Evolutionary conservation across 2,329 filamentous ascomycete genomes (phyloP).

Genomic region (Chaetomiaceae sp.): DNA sequence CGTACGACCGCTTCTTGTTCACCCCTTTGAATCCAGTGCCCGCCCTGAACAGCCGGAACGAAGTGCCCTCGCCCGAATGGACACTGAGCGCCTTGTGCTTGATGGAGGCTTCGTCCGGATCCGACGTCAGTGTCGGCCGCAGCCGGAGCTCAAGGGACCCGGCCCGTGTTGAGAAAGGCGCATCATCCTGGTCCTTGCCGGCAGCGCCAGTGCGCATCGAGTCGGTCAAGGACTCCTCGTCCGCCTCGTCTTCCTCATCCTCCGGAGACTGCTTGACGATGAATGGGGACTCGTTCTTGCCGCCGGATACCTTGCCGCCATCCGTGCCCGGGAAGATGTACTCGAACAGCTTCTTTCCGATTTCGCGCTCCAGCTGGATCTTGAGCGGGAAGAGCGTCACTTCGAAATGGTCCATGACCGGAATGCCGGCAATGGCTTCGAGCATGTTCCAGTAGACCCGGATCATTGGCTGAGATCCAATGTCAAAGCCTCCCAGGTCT

Average conservation of each 20-base stretch:
- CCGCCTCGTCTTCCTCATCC: conserved; percentile 48
- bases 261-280: conserved; percentile 42
- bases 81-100: conserved; percentile 48
- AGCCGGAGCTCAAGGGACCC: conserved; percentile 78
- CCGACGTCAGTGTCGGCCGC: conserved; percentile 71
- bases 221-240: conserved; percentile 38
- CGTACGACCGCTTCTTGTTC: conserved; percentile 51
- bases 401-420: conserved; percentile 95
- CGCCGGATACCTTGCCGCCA: conserved; percentile 39
- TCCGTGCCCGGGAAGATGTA: conserved; percentile 92
- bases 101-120: conserved; percentile 33
- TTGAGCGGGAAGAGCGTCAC: conserved; percentile 90
- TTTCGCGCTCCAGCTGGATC: conserved; percentile 87
- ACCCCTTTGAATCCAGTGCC: conserved; percentile 41
- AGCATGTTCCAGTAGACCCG: conserved; percentile 97
- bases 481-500: conserved; percentile 49
- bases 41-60: conserved; percentile 50
- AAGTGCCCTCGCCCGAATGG: conserved; percentile 45
- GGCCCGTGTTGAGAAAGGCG: conserved; percentile 55
- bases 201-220: conserved; percentile 35
- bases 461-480: conserved; percentile 75
- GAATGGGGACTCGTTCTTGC: conserved; percentile 59
- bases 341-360: conserved; percentile 89
- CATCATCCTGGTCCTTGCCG: conserved; percentile 43
- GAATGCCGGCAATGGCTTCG: conserved; percentile 94